These are phyloP conservation scores for Bromus sterilis DNA, from an alignment of 176 grass and related monocot genomes.

Conservation along the genomic window DNA sequence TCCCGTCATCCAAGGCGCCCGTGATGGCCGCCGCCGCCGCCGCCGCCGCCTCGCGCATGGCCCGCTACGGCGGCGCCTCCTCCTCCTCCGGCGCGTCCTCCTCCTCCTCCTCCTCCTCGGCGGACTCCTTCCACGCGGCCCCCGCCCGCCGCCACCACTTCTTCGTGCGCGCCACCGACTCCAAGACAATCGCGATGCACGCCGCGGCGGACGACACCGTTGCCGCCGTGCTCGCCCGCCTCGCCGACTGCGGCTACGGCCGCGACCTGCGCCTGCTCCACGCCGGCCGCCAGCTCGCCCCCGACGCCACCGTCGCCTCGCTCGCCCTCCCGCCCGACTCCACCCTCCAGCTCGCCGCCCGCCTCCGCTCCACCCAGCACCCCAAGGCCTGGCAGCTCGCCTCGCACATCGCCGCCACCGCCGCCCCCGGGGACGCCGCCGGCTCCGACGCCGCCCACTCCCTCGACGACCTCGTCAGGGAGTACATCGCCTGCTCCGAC, in stretches of 20 bases:
- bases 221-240: conserved; percentile 27
- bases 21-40: neutral
- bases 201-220: conserved; percentile 49
- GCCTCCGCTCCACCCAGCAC: conserved; percentile 71
- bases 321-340: conserved; percentile 51
- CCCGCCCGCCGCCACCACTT: conserved; percentile 47
- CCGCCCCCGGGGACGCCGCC: neutral
- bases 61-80: neutral
- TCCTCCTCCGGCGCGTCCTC: neutral
- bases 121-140: neutral
- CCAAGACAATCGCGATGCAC: conserved; percentile 72
- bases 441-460: neutral
- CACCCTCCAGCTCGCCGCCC: conserved; percentile 50
- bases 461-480: conserved; percentile 59
- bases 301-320: conserved; percentile 46
- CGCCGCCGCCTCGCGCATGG: no score
- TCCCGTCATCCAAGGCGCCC: conserved; percentile 20
- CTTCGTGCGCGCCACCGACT: conserved; percentile 73
- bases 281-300: conserved; percentile 59
- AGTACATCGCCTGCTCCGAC: conserved; percentile 42
- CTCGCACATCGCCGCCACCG: conserved; percentile 49
- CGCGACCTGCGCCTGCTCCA: conserved; percentile 68
- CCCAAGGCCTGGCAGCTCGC: conserved; percentile 80
- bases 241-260: conserved; percentile 28
- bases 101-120: neutral